Evolutionary conservation across 148 eudicot genomes (phyloP).

Genomic region (Amaranthus palmeri): DNA sequence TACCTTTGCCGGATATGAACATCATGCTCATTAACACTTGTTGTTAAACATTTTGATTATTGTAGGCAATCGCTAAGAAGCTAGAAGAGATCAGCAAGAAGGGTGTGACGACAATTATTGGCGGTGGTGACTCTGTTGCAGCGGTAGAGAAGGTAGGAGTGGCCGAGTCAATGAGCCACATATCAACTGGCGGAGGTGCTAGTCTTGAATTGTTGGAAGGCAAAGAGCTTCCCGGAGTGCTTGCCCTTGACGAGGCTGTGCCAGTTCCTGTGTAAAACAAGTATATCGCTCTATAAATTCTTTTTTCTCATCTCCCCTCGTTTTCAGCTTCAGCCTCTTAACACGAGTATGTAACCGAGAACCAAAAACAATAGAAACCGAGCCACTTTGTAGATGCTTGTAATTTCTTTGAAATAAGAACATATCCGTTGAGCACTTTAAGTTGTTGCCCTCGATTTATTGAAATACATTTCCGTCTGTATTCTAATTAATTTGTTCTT

Average conservation of each 20-base stretch:
- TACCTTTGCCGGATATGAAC: no score
- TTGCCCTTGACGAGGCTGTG: slow-evolving; percentile 76
- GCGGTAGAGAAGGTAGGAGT: slow-evolving; percentile 89
- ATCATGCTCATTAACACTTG: not conserved
- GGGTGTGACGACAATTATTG: slow-evolving; percentile 90
- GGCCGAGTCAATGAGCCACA: slow-evolving; percentile 89
- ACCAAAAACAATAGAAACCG: slow-evolving; percentile 9
- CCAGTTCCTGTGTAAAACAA: slow-evolving; percentile 44
- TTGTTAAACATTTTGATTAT: not conserved
- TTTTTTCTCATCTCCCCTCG: slow-evolving; percentile 5
- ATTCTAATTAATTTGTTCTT: no score
- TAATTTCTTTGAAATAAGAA: slow-evolving; percentile 4
- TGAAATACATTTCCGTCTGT: no score
- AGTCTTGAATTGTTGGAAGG: slow-evolving; percentile 95
- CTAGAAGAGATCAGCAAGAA: slow-evolving; percentile 69
- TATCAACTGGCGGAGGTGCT: slow-evolving; percentile 96
- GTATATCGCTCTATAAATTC: not conserved
- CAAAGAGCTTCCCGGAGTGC: slow-evolving; percentile 81
- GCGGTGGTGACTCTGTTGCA: slow-evolving; percentile 94
- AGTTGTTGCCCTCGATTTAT: no score
- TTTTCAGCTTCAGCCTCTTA: slow-evolving; percentile 8
- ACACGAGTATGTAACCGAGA: slow-evolving; percentile 22
- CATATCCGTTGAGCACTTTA: not conserved
- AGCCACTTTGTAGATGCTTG: slow-evolving; percentile 22
- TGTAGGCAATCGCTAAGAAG: slow-evolving; percentile 78